These are phyloP conservation scores for Magnolia kwangsiensis DNA, from an alignment of 164 flowering plant species.

Conservation along the genomic window DNA sequence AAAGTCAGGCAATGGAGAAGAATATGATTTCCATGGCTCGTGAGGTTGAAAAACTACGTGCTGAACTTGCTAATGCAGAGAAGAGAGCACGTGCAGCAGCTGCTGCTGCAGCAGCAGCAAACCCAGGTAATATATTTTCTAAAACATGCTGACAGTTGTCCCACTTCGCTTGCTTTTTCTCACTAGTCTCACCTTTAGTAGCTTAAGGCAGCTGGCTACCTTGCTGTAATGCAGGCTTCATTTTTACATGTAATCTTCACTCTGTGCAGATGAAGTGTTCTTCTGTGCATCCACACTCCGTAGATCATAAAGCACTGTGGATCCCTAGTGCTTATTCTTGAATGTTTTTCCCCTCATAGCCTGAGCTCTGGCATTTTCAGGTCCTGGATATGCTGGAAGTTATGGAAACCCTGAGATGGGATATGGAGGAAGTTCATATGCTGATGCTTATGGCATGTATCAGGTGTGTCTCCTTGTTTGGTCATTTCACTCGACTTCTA, in stretches of 20 bases:
- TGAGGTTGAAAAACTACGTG: constrained; percentile 52
- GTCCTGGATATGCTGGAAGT: constrained; percentile 33
- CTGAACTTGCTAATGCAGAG: constrained; percentile 65
- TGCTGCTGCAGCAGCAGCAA: constrained; percentile 42
- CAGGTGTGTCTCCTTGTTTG: constrained; percentile 34
- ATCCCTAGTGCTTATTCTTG: not conserved
- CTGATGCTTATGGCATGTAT: constrained; percentile 36
- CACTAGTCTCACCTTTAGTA: not conserved
- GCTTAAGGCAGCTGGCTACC: not conserved
- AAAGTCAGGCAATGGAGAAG: constrained; percentile 55
- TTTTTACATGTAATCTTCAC: not conserved
- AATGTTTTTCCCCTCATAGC: not conserved
- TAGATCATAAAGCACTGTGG: not conserved
- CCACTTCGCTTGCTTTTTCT: not conserved
- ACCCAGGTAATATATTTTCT: constrained; percentile 35
- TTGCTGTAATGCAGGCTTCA: not conserved
- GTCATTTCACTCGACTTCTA: not conserved
- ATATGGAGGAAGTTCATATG: constrained; percentile 35
- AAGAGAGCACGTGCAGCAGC: constrained; percentile 59
- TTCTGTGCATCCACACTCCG: not conserved
- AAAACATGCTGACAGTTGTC: not conserved
- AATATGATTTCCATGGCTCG: constrained; percentile 39
- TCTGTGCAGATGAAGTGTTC: not conserved
- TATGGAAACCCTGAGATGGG: constrained; percentile 40
- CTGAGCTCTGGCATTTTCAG: constrained; percentile 20